Base-by-base conservation (phyloP, 805 yeast species). In the Saccharomycopsis sp. region DNA sequence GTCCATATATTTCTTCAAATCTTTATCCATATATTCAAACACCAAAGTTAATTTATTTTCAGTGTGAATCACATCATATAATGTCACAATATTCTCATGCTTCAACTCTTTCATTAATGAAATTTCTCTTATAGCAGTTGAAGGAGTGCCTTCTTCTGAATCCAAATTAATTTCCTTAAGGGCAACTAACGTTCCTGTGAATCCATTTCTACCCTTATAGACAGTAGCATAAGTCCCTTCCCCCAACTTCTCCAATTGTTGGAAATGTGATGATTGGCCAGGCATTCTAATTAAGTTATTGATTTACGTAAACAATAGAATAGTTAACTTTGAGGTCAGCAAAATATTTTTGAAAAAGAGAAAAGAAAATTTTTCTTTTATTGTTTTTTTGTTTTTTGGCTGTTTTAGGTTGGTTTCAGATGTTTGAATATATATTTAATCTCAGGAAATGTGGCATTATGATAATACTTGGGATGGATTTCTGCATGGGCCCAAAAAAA, bases 221-320 rank as follows among this genome's bases (percentile, higher is more conserved):
- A 93, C 98, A n/a, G 96, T 94, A 56, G 98, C 98, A 65, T 93
- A 93, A 1, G 98, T 86, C 40, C 96, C 96, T 65, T 86, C 96
- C 33, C 96, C 96, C 31, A 86, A 73, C 67, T 86, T 86, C 61
- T 87, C 96, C 44, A 85, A 74, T 62, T 49, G 52, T 22, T 46
- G 51, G 34, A 46, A 49, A 28, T 46, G 52, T 17, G 49, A 45
- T n/a, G 51, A 40, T 23, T 32, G 37, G 14, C 28, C 26, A 8
- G 43, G 36, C 43, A 40, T 40, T 35, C 6, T 8, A 14, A 22
- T 33, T 14, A 11, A n/a, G n/a, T 11, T 11, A 27, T n/a, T 27
- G 31, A n/a, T 27, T n/a, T n/a, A n/a, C n/a, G n/a, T n/a, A n/a
- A n/a, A n/a, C n/a, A n/a, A n/a, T n/a, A n/a, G n/a, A n/a, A n/a